Evolutionary conservation across 371 early-diverging fungal genomes (phyloP).

Genomic region (Batrachochytrium dendrobatidis): DNA sequence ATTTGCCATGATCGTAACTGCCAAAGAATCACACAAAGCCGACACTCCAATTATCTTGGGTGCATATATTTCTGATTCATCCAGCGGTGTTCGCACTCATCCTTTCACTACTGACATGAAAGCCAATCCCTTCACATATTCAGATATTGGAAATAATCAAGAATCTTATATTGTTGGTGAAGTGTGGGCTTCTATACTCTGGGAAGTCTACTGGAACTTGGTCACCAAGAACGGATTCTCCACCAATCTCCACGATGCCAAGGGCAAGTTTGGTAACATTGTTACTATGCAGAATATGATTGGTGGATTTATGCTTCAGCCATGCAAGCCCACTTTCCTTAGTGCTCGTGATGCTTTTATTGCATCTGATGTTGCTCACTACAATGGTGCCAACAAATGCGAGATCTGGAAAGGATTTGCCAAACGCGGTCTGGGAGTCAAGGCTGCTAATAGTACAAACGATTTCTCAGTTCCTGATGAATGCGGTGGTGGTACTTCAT

Average conservation of each 20-base stretch:
- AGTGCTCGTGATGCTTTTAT: too few relatives aligned
- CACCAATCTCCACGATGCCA: constrained; percentile 3
- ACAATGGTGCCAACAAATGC: too few relatives aligned
- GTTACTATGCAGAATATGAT: constrained; percentile 20
- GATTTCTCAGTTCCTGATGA: too few relatives aligned
- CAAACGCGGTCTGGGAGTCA: too few relatives aligned
- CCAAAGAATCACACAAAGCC: constrained; percentile 17
- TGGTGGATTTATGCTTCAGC: constrained; percentile 24
- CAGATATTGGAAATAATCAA: constrained; percentile 1
- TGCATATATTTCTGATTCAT: constrained; percentile 10
- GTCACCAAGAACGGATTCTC: constrained; percentile 60
- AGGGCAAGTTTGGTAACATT: constrained; percentile 16
- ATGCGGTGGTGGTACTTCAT: too few relatives aligned
- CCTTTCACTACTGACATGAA: constrained; percentile 29
- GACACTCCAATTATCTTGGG: constrained; percentile 15
- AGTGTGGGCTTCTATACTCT: constrained; percentile 49
- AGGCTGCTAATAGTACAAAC: too few relatives aligned
- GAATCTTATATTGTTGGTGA: constrained; percentile 33
- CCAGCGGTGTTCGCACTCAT: constrained; percentile 33
- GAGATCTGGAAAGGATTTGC: too few relatives aligned
- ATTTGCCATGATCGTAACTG: constrained; percentile 8
- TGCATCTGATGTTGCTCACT: too few relatives aligned
- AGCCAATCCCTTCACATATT: constrained; percentile 25
- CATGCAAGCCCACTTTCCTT: constrained; percentile 31
- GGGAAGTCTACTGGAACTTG: constrained; percentile 81